phyloP scores from a whole-genome alignment of 257 asterid genomes.

The Fraxinus quadrangulata region DNA sequence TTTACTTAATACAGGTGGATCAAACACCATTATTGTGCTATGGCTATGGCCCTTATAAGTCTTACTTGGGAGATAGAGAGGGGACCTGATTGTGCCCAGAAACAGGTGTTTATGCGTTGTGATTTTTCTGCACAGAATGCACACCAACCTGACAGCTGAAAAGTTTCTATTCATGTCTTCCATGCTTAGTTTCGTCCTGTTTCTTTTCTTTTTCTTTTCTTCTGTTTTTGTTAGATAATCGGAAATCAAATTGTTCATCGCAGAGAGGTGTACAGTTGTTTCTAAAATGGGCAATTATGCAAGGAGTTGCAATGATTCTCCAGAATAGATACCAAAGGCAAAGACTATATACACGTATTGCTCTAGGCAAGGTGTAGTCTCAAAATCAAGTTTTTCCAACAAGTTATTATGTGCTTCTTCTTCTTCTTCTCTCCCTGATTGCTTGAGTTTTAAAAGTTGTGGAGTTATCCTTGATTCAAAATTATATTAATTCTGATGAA shows the following conservation, averaged over 20 bases:
- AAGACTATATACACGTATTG: constrained; percentile 95
- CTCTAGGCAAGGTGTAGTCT: constrained; percentile 78
- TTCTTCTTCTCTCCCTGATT: not conserved
- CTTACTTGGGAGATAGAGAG: constrained; percentile 95
- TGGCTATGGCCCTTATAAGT: constrained; percentile 97
- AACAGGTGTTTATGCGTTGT: constrained; percentile 57
- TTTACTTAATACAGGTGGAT: constrained; percentile 79
- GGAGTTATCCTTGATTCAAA: not conserved
- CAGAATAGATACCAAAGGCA: constrained; percentile 93
- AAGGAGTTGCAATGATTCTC: constrained; percentile 94
- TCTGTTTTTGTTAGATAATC: constrained; percentile 6
- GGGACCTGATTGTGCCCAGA: constrained; percentile 84
- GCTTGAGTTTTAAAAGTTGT: not conserved
- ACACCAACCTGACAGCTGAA: constrained; percentile 17
- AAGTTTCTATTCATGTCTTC: constrained; percentile 6
- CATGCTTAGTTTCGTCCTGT: constrained; percentile 14
- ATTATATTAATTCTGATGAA: constrained; percentile 11
- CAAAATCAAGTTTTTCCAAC: constrained; percentile 11
- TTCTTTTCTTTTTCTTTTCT: constrained; percentile 11
- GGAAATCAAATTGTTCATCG: constrained; percentile 30
- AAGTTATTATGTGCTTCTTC: constrained; percentile 12
- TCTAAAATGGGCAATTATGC: constrained; percentile 94
- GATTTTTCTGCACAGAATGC: not conserved
- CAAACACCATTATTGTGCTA: constrained; percentile 87
- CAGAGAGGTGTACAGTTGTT: constrained; percentile 88